Conservation (phyloP, 306 rosid genomes). For the Cucumis cinereus region DNA sequence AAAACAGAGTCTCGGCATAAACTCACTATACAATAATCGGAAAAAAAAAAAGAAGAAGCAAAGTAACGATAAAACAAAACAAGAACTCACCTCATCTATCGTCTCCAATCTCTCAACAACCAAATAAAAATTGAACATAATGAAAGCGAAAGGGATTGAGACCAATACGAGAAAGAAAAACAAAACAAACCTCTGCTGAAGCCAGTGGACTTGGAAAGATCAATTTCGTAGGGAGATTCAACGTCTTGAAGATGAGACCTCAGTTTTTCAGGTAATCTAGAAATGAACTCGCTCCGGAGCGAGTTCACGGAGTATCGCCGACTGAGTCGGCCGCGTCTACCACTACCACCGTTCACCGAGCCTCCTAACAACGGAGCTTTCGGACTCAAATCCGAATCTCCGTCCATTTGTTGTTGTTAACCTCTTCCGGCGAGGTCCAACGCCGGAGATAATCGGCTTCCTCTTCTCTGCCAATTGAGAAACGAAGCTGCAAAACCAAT, state of each 20-base stretch:
- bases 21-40: neutral
- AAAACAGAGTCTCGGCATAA: neutral
- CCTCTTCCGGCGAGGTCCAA: neutral
- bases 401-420: slow-evolving; percentile 16
- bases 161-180: neutral
- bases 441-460: neutral
- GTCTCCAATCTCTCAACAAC: neutral
- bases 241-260: slow-evolving; percentile 14
- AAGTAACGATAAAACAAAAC: neutral
- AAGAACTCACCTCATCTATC: neutral
- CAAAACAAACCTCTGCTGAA: slow-evolving; percentile 17
- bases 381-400: slow-evolving; percentile 4
- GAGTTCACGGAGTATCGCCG: slow-evolving; percentile 31
- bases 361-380: slow-evolving; percentile 19
- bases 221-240: slow-evolving; percentile 20
- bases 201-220: slow-evolving; percentile 15
- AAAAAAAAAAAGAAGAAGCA: neutral
- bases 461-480: neutral
- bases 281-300: slow-evolving; percentile 25
- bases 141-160: neutral
- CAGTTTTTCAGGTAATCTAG: slow-evolving; percentile 24
- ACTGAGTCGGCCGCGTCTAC: slow-evolving; percentile 14
- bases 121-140: neutral
- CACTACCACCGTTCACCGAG: slow-evolving; percentile 1
- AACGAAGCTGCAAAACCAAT: neutral